Base-by-base conservation (phyloP, 75 land plant species). In the Cunninghamia lanceolata region DNA sequence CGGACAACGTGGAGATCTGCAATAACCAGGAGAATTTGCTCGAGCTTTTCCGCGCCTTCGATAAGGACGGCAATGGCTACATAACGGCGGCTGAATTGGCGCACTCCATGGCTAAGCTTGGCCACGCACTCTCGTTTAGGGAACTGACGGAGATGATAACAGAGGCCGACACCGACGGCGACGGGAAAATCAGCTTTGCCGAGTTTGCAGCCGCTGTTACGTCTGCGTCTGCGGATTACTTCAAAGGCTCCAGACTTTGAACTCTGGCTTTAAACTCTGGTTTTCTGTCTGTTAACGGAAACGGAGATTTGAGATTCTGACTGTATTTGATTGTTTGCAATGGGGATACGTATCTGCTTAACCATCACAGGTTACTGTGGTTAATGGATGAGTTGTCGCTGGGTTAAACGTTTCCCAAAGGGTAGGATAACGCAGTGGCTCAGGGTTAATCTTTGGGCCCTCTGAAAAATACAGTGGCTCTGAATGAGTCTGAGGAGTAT, bases 81-180 rank as follows among this genome's bases (percentile, higher is more conserved):
- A 96, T 96, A 19, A 94, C 95, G 30, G 99, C 99, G 42, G 95
- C 93, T 0, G 99, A 97, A 91, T 90, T 97, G 1, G 99, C 97
- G 2, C 88, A 92, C 25, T 90, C 94, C 45, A 97, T 97, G 99
- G 96, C 97, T 30, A 88, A 88, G 85, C 86, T 97, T 84, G 97
- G 99, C 32, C 99, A 95, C 13, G 89, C 96, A 0, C 82, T 97
- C 74, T 93, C 94, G 35, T 91, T 90, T 75, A 77, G 43, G 63
- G 99, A 97, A 88, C 87, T 97, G 3, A 89, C 91, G n/a, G 94
- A 91, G 42, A 94, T 95, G 96, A 94, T 97, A 78, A 46, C 89
- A 13, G 93, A 97, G 88, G 96, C 97, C 1, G 99, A 97, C 83
- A 84, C 89, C 7, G 91, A 95, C 81, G 97, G 97, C 13, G 99